Conservation (phyloP, 2,329 filamentous ascomycete genomes). For the Curvularia hawaiiensis region DNA sequence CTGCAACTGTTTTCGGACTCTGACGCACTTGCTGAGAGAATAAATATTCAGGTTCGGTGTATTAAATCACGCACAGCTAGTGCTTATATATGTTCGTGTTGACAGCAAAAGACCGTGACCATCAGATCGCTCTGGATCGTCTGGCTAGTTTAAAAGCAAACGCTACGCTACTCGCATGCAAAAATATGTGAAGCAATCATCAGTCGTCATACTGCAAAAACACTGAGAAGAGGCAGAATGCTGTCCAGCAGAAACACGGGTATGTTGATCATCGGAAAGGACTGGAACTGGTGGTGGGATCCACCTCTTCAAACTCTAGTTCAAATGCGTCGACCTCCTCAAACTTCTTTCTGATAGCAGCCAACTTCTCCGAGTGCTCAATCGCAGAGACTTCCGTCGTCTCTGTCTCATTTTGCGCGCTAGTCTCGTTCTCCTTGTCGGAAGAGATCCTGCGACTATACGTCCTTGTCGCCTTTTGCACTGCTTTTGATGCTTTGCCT, state of each 20-base stretch:
- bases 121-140: neutral
- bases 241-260: neutral
- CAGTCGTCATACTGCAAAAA: constrained; percentile 7
- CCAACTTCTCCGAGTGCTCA: constrained; percentile 44
- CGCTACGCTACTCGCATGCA: constrained; percentile 5
- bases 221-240: neutral
- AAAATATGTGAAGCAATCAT: constrained; percentile 9
- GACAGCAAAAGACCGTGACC: neutral
- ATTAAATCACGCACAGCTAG: neutral
- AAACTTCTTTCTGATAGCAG: constrained; percentile 54
- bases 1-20: neutral
- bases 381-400: constrained; percentile 36
- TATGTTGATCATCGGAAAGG: constrained; percentile 41
- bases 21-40: neutral
- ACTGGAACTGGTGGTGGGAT: constrained; percentile 48
- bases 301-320: constrained; percentile 57
- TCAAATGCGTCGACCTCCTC: constrained; percentile 57
- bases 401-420: constrained; percentile 30
- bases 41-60: neutral
- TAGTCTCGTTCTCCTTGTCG: constrained; percentile 51
- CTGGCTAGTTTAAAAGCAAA: constrained; percentile 4
- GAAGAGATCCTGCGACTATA: constrained; percentile 45
- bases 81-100: constrained; percentile 1
- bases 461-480: constrained; percentile 35
- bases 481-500: constrained; percentile 24